These are phyloP conservation scores for Thermomyces lanuginosus DNA, from an alignment of 2,329 filamentous ascomycete genomes.

Conservation along the genomic window DNA sequence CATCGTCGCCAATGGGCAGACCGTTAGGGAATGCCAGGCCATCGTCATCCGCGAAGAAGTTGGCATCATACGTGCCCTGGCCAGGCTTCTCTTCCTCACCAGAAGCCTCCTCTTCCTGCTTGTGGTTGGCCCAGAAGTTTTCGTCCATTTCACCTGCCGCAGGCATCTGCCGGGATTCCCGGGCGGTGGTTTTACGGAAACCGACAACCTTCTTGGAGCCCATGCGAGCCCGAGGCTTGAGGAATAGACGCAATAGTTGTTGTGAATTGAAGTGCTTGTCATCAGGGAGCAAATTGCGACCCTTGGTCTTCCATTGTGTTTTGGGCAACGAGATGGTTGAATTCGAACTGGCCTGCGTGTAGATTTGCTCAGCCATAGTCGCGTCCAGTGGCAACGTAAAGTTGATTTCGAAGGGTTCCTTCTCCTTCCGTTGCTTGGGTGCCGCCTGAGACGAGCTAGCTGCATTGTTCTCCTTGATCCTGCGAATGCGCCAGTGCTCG, in stretches of 20 bases:
- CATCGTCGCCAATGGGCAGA: conserved; percentile 30
- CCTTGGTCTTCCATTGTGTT: conserved; percentile 90
- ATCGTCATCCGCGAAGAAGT: conserved; percentile 77
- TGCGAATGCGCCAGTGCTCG: conserved; percentile 95
- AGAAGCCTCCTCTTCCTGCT: conserved; percentile 36
- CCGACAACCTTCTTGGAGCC: conserved; percentile 46
- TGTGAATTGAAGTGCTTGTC: conserved; percentile 97
- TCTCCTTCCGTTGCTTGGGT: conserved; percentile 66
- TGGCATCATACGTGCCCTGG: conserved; percentile 85
- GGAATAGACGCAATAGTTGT: conserved; percentile 73
- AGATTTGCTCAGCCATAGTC: conserved; percentile 56
- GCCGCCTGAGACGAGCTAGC: conserved; percentile 27
- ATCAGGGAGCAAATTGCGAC: conserved; percentile 80
- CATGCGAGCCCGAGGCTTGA: conserved; percentile 83
- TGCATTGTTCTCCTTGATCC: conserved; percentile 63
- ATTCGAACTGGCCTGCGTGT: conserved; percentile 66
- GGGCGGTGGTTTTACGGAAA: conserved; percentile 21
- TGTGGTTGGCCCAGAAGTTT: conserved; percentile 70
- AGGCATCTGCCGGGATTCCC: conserved; percentile 35
- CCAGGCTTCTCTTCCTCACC: conserved; percentile 37
- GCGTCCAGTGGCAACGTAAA: conserved; percentile 62
- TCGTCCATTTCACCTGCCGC: conserved; percentile 75
- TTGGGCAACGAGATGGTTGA: conserved; percentile 72
- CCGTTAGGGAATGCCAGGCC: conserved; percentile 32
- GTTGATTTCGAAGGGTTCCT: conserved; percentile 89